Evolutionary conservation across 495 filamentous ascomycete genomes (phyloP).

Genomic region (Penicillium psychrofluorescens): DNA sequence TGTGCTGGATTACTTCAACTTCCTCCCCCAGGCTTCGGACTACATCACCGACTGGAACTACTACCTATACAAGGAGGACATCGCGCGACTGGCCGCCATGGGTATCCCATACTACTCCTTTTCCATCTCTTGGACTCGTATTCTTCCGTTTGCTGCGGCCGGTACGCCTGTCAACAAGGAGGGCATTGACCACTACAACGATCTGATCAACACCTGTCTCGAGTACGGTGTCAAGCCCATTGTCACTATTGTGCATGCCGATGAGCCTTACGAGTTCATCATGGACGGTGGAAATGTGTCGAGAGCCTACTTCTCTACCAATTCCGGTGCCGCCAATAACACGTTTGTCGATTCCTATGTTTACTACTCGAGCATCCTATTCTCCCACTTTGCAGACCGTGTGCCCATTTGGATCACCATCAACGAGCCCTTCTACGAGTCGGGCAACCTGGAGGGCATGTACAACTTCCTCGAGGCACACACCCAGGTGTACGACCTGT

Average conservation of each 20-base stretch:
- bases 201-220: slow-evolving; percentile 35
- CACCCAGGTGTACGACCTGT: slow-evolving; percentile 31
- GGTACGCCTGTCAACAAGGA: slow-evolving; percentile 37
- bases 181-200: slow-evolving; percentile 38
- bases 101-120: slow-evolving; percentile 44
- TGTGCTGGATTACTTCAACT: slow-evolving; percentile 25
- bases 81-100: slow-evolving; percentile 38
- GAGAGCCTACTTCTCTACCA: too few relatives aligned
- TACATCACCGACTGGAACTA: slow-evolving; percentile 42
- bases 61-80: slow-evolving; percentile 46
- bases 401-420: slow-evolving; percentile 41
- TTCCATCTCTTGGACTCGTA: slow-evolving; percentile 37
- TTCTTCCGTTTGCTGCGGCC: slow-evolving; percentile 34
- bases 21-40: slow-evolving; percentile 14
- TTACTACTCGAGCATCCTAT: slow-evolving; percentile 5
- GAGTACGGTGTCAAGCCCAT: slow-evolving; percentile 34
- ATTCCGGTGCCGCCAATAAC: neutral
- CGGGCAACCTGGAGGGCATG: slow-evolving; percentile 21
- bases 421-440: slow-evolving; percentile 35
- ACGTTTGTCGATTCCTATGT: slow-evolving; percentile 21
- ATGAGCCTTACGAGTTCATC: too few relatives aligned
- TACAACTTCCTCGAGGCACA: slow-evolving; percentile 33
- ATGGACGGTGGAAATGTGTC: too few relatives aligned
- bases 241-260: slow-evolving; percentile 33
- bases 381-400: slow-evolving; percentile 34